Conservation (phyloP, 306 rosid genomes). For the Pyrus communis region DNA sequence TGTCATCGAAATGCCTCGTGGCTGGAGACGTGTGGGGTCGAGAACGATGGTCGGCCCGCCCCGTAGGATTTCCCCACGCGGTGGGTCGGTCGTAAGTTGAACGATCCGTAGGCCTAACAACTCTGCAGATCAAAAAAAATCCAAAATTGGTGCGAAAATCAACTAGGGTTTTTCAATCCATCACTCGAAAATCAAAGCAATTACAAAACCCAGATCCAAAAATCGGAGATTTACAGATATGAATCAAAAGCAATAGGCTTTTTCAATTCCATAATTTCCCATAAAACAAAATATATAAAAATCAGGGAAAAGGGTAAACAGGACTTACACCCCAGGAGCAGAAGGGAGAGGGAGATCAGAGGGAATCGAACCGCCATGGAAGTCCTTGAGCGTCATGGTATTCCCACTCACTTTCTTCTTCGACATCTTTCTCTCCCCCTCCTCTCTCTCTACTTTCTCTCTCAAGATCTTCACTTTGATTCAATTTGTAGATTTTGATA, state of each 20-base stretch:
- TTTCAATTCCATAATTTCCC: not conserved
- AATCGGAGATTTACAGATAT: not conserved
- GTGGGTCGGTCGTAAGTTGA: conserved; percentile 58
- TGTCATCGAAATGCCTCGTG: conserved; percentile 72
- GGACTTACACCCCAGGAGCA: conserved; percentile 92
- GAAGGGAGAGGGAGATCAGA: conserved; percentile 96
- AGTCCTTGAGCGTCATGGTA: conserved; percentile 96
- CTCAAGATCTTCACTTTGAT: not conserved
- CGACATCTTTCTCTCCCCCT: conserved; percentile 55
- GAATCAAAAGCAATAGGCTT: not conserved
- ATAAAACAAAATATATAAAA: not conserved
- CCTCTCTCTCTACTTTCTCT: conserved; percentile 4
- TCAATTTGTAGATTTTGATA: not conserved
- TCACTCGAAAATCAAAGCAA: not conserved
- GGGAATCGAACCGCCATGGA: conserved; percentile 96
- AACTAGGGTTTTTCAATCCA: conserved; percentile 23
- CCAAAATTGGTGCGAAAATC: not conserved
- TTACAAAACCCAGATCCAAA: not conserved
- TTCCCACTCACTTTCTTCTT: conserved; percentile 89
- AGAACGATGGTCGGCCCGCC: conserved; percentile 72
- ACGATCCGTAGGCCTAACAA: conserved; percentile 67
- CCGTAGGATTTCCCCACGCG: conserved; percentile 63
- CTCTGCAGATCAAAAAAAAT: conserved; percentile 22
- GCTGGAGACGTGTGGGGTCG: conserved; percentile 85
- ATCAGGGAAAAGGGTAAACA: conserved; percentile 2